Evolutionary conservation across 371 early-diverging fungal species (phyloP), one percentile per base, ranked within the genome.

Genomic region (Circinella umbellata): DNA sequence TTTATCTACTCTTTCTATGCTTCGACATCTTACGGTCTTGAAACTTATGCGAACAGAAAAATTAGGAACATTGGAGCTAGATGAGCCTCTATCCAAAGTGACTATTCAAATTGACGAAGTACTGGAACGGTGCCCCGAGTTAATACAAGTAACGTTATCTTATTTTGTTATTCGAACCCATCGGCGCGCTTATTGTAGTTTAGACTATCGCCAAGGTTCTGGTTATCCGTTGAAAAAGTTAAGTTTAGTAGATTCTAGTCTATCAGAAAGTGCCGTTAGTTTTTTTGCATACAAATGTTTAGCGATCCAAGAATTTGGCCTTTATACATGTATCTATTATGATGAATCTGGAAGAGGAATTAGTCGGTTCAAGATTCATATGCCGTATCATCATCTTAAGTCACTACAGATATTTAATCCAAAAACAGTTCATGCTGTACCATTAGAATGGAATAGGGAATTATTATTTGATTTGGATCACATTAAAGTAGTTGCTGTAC

Each of bases 351-450:
- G 57, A 4, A 8, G 13, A 7, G 57, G 57, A 14, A 57, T 34
- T 27, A 57, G 57, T 34, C 57, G 57, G 18, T 57, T 57, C 57
- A 57, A 57, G 57, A 34, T 57, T 27, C 57, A 57, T 57, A 57
- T 57, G 57, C 57, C 57, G 9, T 57, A 57, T 5, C 57, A 57
- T 27, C 27, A n/a, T 8, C 57, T 57, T 27, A 57, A 57, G 57
- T 27, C 57, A 11, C 11, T 57, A 9, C 34, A 57, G 1, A 34
- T 57, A 20, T 5, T 57, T 34, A 34, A 34, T 34, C 57, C 57
- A 7, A 57, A 27, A n/a, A 34, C 57, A 10, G 57, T 57, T 6
- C 35, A 18, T n/a, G 27, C 27, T 17, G 57, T 34, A 34, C 35
- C 57, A 13, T n/a, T 57, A 6, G 34, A 57, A 57, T 57, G 57